phyloP scores from a whole-genome alignment of 257 asterid species.

The Gynochthodes officinalis region DNA sequence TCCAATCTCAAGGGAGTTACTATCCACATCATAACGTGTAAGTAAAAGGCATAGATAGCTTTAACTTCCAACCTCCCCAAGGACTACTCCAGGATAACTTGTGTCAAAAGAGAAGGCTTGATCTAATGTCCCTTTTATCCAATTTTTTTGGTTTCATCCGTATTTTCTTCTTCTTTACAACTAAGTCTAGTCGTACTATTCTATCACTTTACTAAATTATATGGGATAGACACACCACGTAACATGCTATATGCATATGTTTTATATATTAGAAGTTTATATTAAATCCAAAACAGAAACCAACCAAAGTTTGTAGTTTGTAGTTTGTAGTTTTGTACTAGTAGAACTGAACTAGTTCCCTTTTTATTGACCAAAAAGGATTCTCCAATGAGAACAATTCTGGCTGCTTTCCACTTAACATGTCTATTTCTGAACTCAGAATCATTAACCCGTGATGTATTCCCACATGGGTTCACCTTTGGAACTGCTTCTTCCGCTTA shows the following conservation, averaged over 20 bases:
- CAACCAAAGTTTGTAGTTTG: too few species aligned
- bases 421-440: conserved; percentile 31
- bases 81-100: conserved; percentile 1
- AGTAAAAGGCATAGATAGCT: conserved; percentile 35
- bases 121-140: conserved; percentile 10
- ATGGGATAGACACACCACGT: neutral
- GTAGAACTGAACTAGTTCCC: too few species aligned
- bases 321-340: too few species aligned
- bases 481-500: conserved; percentile 97
- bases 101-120: neutral
- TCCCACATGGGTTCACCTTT: conserved; percentile 70
- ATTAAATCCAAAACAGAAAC: too few species aligned
- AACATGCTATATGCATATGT: neutral
- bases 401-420: conserved; percentile 16
- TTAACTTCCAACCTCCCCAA: conserved; percentile 19
- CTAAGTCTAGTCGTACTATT: neutral
- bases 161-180: conserved; percentile 21
- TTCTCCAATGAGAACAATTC: conserved; percentile 24
- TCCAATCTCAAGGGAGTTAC: conserved; percentile 14
- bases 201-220: neutral
- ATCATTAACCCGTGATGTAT: conserved; percentile 51
- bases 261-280: too few species aligned
- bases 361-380: conserved; percentile 9
- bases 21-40: conserved; percentile 33
- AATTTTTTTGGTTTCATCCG: conserved; percentile 26